Evolutionary conservation across 306 rosid species (phyloP).

Genomic region (Pueraria montana): DNA sequence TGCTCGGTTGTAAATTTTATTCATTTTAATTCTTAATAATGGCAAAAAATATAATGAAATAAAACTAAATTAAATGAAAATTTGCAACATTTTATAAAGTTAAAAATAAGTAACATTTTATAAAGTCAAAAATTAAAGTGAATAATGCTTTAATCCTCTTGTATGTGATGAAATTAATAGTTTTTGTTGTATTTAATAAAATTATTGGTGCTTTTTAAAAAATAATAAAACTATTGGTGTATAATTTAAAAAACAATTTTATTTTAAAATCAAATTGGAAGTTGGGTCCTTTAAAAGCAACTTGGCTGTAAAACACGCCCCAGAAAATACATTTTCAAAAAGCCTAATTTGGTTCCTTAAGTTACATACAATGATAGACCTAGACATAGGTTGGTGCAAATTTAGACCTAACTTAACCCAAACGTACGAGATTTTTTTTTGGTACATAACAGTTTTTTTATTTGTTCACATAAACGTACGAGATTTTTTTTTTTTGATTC

Average conservation of each 20-base stretch:
- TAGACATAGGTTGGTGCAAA: slow-evolving; percentile 30
- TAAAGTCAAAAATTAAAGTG: no score
- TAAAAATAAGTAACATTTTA: no score
- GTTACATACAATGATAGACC: slow-evolving; percentile 5
- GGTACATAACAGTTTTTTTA: no score
- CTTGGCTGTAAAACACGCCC: slow-evolving; percentile 12
- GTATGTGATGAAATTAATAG: background rate
- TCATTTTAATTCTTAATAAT: no score
- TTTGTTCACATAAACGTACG: no score
- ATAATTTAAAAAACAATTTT: background rate
- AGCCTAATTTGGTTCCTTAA: background rate
- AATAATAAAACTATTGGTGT: background rate
- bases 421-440: background rate
- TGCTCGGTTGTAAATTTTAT: no score
- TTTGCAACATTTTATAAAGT: no score
- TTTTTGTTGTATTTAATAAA: background rate
- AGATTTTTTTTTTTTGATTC: no score
- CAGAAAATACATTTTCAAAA: slow-evolving; percentile 13
- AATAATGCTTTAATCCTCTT: background rate
- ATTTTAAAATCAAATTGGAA: background rate
- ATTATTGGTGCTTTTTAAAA: no score
- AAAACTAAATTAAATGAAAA: no score
- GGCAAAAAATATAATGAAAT: no score
- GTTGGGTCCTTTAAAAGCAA: slow-evolving; percentile 1
- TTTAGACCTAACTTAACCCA: slow-evolving; percentile 16